phyloP scores from a whole-genome alignment of 371 early-diverging fungal genomes.

The Nosema muscidifuracis region DNA sequence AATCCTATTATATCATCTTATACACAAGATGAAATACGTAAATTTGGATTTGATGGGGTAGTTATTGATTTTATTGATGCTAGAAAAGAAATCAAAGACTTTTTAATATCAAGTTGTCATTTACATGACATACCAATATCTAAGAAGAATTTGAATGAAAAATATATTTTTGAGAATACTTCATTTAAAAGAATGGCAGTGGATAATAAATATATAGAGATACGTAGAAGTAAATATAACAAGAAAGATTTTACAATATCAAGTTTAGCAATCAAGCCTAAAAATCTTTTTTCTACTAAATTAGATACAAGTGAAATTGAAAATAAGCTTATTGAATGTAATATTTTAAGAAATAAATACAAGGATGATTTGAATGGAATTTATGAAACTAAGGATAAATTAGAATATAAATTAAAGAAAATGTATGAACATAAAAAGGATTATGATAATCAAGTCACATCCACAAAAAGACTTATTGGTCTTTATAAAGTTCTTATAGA shows the following conservation, averaged over 20 bases:
- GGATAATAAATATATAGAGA: slow-evolving; percentile 55
- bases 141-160: slow-evolving; percentile 42
- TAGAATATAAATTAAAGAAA: slow-evolving; percentile 1
- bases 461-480: slow-evolving; percentile 32
- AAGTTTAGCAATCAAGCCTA: slow-evolving; percentile 23
- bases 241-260: slow-evolving; percentile 45
- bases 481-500: slow-evolving; percentile 9
- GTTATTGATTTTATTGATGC: slow-evolving; percentile 60
- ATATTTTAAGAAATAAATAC: slow-evolving; percentile 37
- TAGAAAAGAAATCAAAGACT: slow-evolving; percentile 47
- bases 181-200: slow-evolving; percentile 52
- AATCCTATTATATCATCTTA: neutral
- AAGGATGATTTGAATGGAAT: slow-evolving; percentile 29
- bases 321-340: slow-evolving; percentile 28
- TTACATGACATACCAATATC: slow-evolving; percentile 22
- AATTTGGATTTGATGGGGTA: slow-evolving; percentile 52
- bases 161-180: slow-evolving; percentile 48
- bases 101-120: slow-evolving; percentile 51
- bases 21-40: neutral
- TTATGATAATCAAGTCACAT: slow-evolving; percentile 19
- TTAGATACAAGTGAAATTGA: slow-evolving; percentile 37
- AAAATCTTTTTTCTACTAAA: slow-evolving; percentile 39
- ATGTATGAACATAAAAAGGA: slow-evolving; percentile 11
- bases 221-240: slow-evolving; percentile 60
- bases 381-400: slow-evolving; percentile 3